Evolutionary conservation across 2,329 filamentous ascomycete species (phyloP).

Genomic region (Cladosporium velox): DNA sequence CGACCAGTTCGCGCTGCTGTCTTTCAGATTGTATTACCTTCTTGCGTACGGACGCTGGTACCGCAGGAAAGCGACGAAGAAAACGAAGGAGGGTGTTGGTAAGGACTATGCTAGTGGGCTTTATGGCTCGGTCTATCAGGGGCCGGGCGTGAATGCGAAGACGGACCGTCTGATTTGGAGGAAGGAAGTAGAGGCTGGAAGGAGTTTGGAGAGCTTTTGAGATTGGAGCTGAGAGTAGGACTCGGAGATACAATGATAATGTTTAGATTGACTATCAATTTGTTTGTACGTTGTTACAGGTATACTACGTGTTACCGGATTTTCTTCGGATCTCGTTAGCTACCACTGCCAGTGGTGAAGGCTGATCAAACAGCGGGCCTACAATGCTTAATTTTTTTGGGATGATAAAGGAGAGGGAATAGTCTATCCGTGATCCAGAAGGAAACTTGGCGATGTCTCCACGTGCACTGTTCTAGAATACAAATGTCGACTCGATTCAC

Average conservation of each 20-base stretch:
- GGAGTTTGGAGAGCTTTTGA: constrained; percentile 28
- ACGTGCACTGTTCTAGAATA: too few relatives aligned
- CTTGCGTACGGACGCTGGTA: constrained; percentile 65
- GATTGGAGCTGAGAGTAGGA: background rate
- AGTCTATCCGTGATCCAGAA: too few relatives aligned
- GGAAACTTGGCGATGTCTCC: too few relatives aligned
- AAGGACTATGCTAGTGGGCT: constrained; percentile 58
- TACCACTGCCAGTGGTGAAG: background rate
- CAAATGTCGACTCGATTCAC: too few relatives aligned
- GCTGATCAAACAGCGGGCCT: background rate
- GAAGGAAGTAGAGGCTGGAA: constrained; percentile 46
- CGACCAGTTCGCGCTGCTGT: constrained; percentile 62
- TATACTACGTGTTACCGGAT: background rate
- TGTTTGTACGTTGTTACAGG: background rate
- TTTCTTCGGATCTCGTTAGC: background rate
- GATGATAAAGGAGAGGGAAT: too few relatives aligned
- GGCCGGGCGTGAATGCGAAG: constrained; percentile 56
- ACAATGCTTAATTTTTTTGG: too few relatives aligned
- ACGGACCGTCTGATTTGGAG: constrained; percentile 59
- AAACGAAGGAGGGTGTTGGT: constrained; percentile 49
- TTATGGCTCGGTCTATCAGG: constrained; percentile 62
- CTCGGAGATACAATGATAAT: background rate
- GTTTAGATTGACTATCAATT: background rate
- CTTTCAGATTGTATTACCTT: constrained; percentile 64
- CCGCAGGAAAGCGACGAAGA: constrained; percentile 41